Evolutionary conservation across 2,329 filamentous ascomycete genomes (phyloP).

Genomic region (Nemania sp.): DNA sequence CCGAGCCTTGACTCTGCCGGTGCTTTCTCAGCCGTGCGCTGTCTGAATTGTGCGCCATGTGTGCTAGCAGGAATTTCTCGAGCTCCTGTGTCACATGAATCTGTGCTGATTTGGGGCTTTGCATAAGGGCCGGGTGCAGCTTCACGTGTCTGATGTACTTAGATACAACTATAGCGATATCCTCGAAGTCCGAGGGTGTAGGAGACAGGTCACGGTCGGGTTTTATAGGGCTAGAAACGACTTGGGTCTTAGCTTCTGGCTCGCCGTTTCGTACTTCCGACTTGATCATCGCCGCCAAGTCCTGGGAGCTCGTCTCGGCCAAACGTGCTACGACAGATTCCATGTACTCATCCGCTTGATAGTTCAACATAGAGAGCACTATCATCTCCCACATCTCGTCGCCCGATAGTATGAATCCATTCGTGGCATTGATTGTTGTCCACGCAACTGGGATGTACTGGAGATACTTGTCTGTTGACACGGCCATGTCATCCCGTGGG

Average conservation of each 20-base stretch:
- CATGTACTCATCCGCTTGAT: constrained; percentile 11
- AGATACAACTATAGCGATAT: background rate
- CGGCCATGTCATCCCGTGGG: background rate
- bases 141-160: background rate
- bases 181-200: background rate
- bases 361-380: constrained; percentile 1
- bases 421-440: background rate
- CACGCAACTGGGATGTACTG: constrained; percentile 10
- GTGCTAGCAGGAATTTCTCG: background rate
- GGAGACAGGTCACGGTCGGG: background rate
- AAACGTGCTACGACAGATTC: background rate
- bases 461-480: constrained; percentile 4
- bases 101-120: background rate
- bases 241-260: background rate
- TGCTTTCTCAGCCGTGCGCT: background rate
- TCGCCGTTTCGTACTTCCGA: background rate
- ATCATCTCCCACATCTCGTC: background rate
- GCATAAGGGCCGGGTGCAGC: background rate
- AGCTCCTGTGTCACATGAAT: background rate
- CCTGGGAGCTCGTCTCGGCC: background rate
- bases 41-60: background rate
- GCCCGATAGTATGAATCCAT: background rate
- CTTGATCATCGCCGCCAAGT: background rate
- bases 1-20: background rate
- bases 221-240: background rate